Conservation (phyloP, 192 early-diverging fungal species). For the Coemansia sp. region DNA sequence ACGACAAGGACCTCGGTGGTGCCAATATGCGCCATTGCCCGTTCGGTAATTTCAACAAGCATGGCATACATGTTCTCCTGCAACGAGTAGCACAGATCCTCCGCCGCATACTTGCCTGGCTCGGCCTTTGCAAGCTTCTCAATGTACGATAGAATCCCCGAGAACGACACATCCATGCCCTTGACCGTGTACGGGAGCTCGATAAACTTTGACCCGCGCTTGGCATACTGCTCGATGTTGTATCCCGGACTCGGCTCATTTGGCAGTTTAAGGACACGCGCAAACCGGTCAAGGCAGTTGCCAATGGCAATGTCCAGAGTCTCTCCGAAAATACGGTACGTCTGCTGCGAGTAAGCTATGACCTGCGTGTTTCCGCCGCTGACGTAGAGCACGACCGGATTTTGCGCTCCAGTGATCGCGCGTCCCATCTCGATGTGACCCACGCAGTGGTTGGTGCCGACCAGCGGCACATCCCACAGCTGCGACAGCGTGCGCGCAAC, state of each 20-base stretch:
- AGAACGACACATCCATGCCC: conserved; percentile 99
- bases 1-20: conserved; percentile 89
- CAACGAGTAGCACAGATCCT: conserved; percentile 95
- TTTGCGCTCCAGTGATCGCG: conserved; percentile 88
- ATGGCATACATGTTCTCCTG: conserved; percentile 99
- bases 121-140: conserved; percentile 71
- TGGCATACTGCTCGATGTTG: conserved; percentile 96
- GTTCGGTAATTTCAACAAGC: conserved; percentile 98
- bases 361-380: conserved; percentile 99
- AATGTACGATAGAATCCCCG: conserved; percentile 89
- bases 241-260: conserved; percentile 98
- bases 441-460: conserved; percentile 97
- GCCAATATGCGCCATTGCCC: conserved; percentile 98
- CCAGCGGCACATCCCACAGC: conserved; percentile 88
- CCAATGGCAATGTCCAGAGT: conserved; percentile 98
- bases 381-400: conserved; percentile 96
- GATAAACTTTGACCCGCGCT: conserved; percentile 80
- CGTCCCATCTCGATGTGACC: conserved; percentile 99
- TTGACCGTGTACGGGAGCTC: conserved; percentile 97
- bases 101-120: conserved; percentile 61
- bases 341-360: conserved; percentile 91
- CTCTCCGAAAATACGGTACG: conserved; percentile 98
- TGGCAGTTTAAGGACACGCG: conserved; percentile 84
- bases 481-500: conserved; percentile 91
- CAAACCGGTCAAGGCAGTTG: conserved; percentile 98